Evolutionary conservation across 805 yeast genomes (phyloP), one percentile per base, ranked within the genome.

Genomic region (Schizosaccharomyces pombe): DNA sequence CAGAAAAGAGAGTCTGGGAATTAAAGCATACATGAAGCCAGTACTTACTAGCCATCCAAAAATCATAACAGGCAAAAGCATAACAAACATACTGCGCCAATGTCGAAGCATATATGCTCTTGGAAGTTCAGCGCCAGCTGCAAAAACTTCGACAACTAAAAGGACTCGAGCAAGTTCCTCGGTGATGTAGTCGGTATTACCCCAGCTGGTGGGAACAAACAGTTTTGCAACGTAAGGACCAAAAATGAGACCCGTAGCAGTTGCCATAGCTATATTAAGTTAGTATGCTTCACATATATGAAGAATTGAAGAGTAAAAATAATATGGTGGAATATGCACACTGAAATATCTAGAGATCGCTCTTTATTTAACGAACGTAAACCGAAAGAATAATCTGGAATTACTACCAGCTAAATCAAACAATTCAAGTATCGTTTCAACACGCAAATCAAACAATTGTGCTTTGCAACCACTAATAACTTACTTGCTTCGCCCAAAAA

Each of bases 101-200:
- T 87, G 95, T 57, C 75, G 76, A 58, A 78, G 72, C 89, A 87
- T 82, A 65, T 87, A 86, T 64, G 82, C 83, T 56, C 83, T 77
- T 16, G 96, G 96, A 65, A 86, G 70, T 66, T 86, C 96, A 33
- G 86, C 96, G 1, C 95, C 94, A 22, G 85, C 94, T 8, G 95
- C 95, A 62, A 86, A 89, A 60, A 86, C 84, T 69, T 86, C 95
- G 54, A 86, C 76, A 63, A 89, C 80, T 61, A 86, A 69, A 2
- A 85, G 89, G 14, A 86, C 76, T 55, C 95, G 73, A 55, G 89
- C 79, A 14, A 87, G 71, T 62, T 86, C 96, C 58, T 85, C 69
- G 0, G 95, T 86, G 58, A 87, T 77, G 54, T 73, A 72, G 64
- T 87, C 95, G 0, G 83, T 67, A 62, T 85, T 80, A 0, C 94